Evolutionary conservation across 192 early-diverging fungal species (phyloP).

Genomic region (Linnemannia exigua): DNA sequence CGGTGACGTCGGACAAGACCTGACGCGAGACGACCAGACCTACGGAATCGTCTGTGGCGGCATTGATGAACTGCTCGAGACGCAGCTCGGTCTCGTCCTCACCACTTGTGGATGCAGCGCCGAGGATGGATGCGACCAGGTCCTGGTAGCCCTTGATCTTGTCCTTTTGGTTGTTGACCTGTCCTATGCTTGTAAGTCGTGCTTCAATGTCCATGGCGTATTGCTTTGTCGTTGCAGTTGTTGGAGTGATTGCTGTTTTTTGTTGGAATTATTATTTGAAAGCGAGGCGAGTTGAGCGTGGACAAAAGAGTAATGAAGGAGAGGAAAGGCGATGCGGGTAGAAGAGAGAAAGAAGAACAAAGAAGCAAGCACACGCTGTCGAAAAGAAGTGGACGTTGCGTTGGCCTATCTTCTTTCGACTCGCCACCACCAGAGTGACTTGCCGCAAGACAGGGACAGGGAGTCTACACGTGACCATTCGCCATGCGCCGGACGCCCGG

Average conservation of each 20-base stretch:
- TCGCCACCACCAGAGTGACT: not conserved
- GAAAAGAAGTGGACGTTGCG: not conserved
- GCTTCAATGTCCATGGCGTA: slow-evolving; percentile 33
- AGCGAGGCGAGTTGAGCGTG: not conserved
- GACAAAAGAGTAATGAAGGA: not conserved
- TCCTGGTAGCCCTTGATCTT: slow-evolving; percentile 59
- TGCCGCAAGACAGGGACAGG: not conserved
- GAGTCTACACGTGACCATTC: not conserved
- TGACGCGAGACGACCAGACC: slow-evolving; percentile 84
- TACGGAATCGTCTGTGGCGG: slow-evolving; percentile 74
- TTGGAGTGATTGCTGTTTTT: not conserved
- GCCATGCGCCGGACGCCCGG: no score
- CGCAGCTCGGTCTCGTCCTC: slow-evolving; percentile 13
- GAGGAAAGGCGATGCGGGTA: not conserved
- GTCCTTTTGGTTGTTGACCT: slow-evolving; percentile 55
- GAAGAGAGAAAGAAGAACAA: not conserved
- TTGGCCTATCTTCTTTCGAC: not conserved
- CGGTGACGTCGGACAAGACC: slow-evolving; percentile 79
- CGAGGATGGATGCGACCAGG: slow-evolving; percentile 40
- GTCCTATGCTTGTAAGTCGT: slow-evolving; percentile 29
- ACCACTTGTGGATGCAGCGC: not conserved
- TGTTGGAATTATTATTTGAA: not conserved
- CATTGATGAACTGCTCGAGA: slow-evolving; percentile 63
- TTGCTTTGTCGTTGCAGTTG: not conserved
- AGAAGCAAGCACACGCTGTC: not conserved